Base-by-base conservation (phyloP, 164 flowering plant genomes). In the Chimonanthus praecox region DNA sequence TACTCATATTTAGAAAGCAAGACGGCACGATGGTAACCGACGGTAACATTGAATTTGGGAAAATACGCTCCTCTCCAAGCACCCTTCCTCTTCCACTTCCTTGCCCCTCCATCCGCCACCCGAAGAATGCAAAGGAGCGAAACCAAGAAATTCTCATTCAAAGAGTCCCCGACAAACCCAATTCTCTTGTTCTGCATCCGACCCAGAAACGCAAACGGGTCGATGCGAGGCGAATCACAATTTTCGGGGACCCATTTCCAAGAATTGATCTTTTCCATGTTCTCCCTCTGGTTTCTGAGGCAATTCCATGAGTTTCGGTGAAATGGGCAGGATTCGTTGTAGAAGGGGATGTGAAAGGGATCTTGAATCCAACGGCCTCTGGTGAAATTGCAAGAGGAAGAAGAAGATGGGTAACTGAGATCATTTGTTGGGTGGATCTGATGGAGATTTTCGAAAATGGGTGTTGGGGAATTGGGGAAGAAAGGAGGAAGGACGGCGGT, bases 31-130 rank as follows among this genome's bases (percentile, higher is more conserved):
- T 96, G 99, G 80, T 96, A 96, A 2, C 83, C 95, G n/a, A 96
- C 92, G 0, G 97, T 96, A 33, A 94, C 95, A 83, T 96, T 92
- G 72, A 77, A 96, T 69, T 81, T 83, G 3, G 99, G 99, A 69
- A 90, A 96, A 77, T 87, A 90, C 67, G 86, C 99, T 2, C 98
- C 99, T 76, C 90, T 90, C 99, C 98, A 96, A 71, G 98, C 95
- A 20, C 98, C 97, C 60, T 87, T 96, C 78, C 80, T 89, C 87
- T 94, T 96, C 97, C 98, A 96, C 83, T 88, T 96, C 83, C 78
- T 86, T 0, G 89, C 97, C 47, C 87, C 87, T 45, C 6, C 44
- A 83, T 96, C 98, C 33, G 85, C 99, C 73, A 73, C 84, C 49
- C 89, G 84, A 49, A 92, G 80, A 60, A 83, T 64, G 77, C 98